phyloP scores from a whole-genome alignment of 371 early-diverging fungal genomes.

The Lichtheimia ramosa region DNA sequence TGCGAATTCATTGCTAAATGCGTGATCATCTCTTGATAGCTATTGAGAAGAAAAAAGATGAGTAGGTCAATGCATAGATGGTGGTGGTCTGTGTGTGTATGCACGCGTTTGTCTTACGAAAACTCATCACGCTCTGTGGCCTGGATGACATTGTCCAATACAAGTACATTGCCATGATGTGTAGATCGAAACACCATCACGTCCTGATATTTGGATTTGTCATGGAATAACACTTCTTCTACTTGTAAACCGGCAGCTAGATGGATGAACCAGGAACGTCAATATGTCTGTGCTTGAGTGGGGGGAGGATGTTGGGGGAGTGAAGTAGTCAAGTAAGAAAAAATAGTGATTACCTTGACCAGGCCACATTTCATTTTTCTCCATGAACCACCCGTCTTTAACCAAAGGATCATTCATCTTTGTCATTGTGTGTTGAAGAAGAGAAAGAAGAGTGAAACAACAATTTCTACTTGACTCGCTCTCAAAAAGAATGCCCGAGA shows the following conservation, averaged over 20 bases:
- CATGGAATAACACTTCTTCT: slow-evolving; percentile 88
- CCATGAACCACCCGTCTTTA: slow-evolving; percentile 94
- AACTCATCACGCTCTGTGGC: slow-evolving; percentile 97
- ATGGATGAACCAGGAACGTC: not conserved
- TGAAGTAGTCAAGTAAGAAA: not conserved
- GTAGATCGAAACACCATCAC: slow-evolving; percentile 94
- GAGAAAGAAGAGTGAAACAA: slow-evolving; percentile 2
- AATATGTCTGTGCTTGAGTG: too few relatives aligned
- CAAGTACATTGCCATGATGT: slow-evolving; percentile 94
- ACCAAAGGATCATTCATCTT: slow-evolving; percentile 78
- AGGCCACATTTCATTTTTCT: slow-evolving; percentile 92
- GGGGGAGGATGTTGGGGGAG: not conserved
- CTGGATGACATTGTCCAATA: slow-evolving; percentile 97
- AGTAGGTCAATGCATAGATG: not conserved
- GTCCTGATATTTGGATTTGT: slow-evolving; percentile 93
- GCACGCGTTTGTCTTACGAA: slow-evolving; percentile 58
- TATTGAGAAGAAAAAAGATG: slow-evolving; percentile 14
- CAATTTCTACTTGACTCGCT: not conserved
- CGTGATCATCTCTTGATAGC: slow-evolving; percentile 98
- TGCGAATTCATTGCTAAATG: slow-evolving; percentile 94
- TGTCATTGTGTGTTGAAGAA: not conserved
- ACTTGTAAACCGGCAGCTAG: slow-evolving; percentile 65
- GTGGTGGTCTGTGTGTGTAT: not conserved
- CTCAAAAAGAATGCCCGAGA: not conserved
- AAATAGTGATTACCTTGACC: slow-evolving; percentile 76